These are phyloP conservation scores for Lagenidium sp. DNA, from an alignment of 352 stramenopile genomes.

Conservation along the genomic window DNA sequence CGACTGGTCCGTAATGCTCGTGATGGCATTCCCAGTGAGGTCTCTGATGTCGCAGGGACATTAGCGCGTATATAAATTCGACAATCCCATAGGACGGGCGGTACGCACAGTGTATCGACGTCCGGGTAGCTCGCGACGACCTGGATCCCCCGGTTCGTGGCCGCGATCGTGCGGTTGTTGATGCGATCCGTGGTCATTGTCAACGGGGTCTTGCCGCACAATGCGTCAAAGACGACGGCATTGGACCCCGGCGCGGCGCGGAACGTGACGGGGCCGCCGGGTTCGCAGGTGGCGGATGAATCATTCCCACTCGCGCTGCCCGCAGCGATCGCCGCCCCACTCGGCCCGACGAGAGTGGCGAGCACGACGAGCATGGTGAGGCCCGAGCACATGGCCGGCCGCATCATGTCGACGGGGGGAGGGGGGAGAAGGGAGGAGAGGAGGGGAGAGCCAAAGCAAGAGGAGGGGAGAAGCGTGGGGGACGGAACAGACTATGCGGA, in stretches of 20 bases:
- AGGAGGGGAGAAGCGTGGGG: too few species aligned
- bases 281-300: constrained; percentile 1
- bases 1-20: neutral
- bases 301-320: too few species aligned
- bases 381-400: too few species aligned
- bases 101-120: constrained; percentile 12
- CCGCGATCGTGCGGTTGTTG: constrained; percentile 24
- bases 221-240: constrained; percentile 25
- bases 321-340: too few species aligned
- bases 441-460: too few species aligned
- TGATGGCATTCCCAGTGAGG: neutral
- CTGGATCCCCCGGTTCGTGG: constrained; percentile 31
- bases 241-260: constrained; percentile 10
- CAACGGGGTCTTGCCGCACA: constrained; percentile 23
- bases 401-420: too few species aligned
- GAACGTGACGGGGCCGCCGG: constrained; percentile 8
- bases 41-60: neutral
- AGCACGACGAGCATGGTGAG: too few species aligned
- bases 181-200: constrained; percentile 10
- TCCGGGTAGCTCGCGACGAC: constrained; percentile 36
- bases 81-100: neutral
- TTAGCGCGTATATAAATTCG: neutral
- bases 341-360: too few species aligned
- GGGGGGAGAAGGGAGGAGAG: too few species aligned
- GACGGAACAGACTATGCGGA: too few species aligned